Percentiles rank a stretch among this genome's conserved stretches.
phyloP scores from a whole-genome alignment of 139 green algal genomes.

The Tetraselmis chui region DNA sequence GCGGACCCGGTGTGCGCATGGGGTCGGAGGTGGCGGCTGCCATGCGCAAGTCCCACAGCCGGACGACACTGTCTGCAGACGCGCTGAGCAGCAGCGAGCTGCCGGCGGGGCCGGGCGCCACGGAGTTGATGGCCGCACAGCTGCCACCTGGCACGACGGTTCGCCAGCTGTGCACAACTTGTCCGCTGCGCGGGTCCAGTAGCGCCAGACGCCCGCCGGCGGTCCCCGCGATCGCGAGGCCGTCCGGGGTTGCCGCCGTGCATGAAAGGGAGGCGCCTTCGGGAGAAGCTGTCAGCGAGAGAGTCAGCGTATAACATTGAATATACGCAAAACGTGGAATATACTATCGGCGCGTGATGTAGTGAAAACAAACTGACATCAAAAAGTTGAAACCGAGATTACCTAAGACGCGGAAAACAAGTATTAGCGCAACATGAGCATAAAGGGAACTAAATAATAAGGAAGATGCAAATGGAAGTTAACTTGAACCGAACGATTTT shows the following conservation, averaged over 20 bases:
- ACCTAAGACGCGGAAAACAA: too few species aligned
- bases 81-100: conserved; percentile 14
- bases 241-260: neutral
- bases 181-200: conserved; percentile 27
- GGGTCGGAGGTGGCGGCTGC: neutral
- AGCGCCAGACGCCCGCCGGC: conserved; percentile 24
- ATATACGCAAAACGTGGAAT: too few species aligned
- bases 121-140: conserved; percentile 14
- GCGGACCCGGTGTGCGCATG: too few species aligned
- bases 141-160: too few species aligned
- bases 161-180: conserved; percentile 12
- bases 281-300: neutral
- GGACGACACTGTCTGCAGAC: conserved; percentile 24
- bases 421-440: too few species aligned
- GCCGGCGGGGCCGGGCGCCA: conserved; percentile 9
- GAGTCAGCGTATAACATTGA: neutral
- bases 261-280: neutral
- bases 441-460: too few species aligned
- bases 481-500: too few species aligned
- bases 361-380: neutral
- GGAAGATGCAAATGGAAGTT: too few species aligned
- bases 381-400: too few species aligned
- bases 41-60: conserved; percentile 41
- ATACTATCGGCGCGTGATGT: neutral
- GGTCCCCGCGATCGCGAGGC: conserved; percentile 26